Evolutionary conservation across 306 rosid genomes (phyloP), one percentile per base, ranked within the genome.

Genomic region (Acacia acuminata): DNA sequence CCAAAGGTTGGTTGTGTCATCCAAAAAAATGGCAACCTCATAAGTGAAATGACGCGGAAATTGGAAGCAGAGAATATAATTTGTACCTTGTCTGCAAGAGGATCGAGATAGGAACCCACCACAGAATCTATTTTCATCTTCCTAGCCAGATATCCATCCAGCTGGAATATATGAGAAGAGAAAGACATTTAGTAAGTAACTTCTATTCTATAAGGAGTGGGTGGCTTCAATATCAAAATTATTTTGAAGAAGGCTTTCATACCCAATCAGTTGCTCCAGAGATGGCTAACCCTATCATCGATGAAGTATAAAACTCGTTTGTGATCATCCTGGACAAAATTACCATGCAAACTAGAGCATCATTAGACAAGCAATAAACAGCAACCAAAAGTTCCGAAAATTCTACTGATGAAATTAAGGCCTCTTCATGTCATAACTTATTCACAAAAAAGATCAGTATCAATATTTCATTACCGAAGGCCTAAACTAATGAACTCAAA

Each of bases 71-170:
- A 27, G 66, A 22, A 30, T 16, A 76, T 50, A 75, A 77, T 50
- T 43, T 40, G 71, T 79, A 91, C 99, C 98, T 96, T 96, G 82
- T 96, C 99, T 65, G 99, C 99, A 61, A 96, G 93, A 65, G 99
- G 99, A 87, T 93, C 99, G 76, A 96, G 96, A 83, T 96, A 96
- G 40, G 98, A 96, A 75, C 99, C 99, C 74, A 93, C 99, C 40
- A 96, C 98, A 78, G 99, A 96, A 82, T 92, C 89, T 16, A 92
- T 93, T 84, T 84, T 93, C 99, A 96, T 88, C 89, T 88, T 92
- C 90, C 99, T 88, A 32, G 98, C 98, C 71, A 88, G 65, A 69
- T 91, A 91, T 58, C 99, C 99, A 84, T 96, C 99, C 67, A 96
- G 84, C 99, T 96, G 84, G 72, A 84, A 73, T 69, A 70, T 71